phyloP scores from a whole-genome alignment of 2,329 filamentous ascomycete species.

The Emergomyces orientalis region DNA sequence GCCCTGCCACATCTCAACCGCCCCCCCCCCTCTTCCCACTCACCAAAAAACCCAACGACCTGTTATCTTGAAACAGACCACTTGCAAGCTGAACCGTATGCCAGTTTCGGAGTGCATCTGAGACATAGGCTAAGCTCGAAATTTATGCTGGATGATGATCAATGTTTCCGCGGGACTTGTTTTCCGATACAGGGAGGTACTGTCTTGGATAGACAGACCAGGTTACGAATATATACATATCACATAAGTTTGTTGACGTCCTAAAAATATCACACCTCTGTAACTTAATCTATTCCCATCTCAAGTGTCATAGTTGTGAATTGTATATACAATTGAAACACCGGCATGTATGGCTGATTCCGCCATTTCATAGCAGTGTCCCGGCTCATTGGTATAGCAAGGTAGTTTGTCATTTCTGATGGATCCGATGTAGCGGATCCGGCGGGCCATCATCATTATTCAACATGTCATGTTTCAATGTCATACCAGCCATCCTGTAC shows the following conservation, averaged over 20 bases:
- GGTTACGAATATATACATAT: neutral
- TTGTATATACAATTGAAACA: neutral
- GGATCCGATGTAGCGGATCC: neutral
- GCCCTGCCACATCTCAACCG: neutral
- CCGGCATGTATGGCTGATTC: no score
- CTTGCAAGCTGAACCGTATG: neutral
- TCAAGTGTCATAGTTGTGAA: neutral
- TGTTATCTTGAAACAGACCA: neutral
- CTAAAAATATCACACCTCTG: no score
- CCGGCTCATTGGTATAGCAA: neutral
- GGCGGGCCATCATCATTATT: neutral
- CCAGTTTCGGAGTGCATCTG: neutral
- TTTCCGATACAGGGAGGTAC: neutral
- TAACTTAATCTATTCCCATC: neutral
- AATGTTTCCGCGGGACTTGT: neutral
- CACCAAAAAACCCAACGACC: neutral
- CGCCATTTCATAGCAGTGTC: no score
- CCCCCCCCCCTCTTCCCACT: neutral
- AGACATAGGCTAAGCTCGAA: neutral
- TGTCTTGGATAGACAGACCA: neutral
- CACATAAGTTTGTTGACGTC: neutral
- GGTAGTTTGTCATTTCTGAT: neutral
- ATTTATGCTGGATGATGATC: neutral
- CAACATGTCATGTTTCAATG: neutral
- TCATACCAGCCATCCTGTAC: no score